Evolutionary conservation across 2,329 filamentous ascomycete genomes (phyloP).

Genomic region (Colletotrichum filicis): DNA sequence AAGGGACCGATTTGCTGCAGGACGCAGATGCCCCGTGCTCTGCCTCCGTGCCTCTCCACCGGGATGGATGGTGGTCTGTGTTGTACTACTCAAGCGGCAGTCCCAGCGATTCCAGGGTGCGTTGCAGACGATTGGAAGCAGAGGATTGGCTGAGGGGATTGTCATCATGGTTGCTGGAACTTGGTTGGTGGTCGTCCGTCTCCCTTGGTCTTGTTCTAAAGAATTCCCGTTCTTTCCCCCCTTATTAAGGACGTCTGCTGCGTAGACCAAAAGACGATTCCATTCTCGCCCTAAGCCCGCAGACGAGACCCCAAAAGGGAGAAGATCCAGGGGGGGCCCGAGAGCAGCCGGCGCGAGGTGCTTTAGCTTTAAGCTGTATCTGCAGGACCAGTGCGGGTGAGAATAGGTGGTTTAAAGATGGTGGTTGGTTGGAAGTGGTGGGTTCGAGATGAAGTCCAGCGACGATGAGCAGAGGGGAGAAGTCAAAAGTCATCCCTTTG

Average conservation of each 20-base stretch:
- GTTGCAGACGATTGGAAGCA: background rate
- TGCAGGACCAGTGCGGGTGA: background rate
- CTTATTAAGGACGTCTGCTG: background rate
- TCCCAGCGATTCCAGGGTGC: background rate
- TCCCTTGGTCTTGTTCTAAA: background rate
- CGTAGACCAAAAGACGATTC: background rate
- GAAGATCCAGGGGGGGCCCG: background rate
- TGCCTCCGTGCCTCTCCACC: background rate
- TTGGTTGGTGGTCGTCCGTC: background rate
- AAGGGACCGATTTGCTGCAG: background rate
- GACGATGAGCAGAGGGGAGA: background rate
- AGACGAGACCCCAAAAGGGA: constrained; percentile 7
- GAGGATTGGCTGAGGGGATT: background rate
- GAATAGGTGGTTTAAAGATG: background rate
- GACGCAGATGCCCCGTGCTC: background rate
- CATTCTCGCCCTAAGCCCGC: background rate
- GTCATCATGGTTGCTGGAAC: background rate
- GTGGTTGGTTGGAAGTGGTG: too few relatives aligned
- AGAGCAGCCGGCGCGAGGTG: background rate
- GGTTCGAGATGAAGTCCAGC: background rate
- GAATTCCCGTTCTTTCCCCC: background rate
- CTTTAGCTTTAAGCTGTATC: background rate
- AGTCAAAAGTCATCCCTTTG: too few relatives aligned
- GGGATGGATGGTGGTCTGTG: constrained; percentile 23
- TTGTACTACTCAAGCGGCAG: background rate